phyloP scores from a whole-genome alignment of 176 grass and related monocot genomes.

The Melocanna baccifera region DNA sequence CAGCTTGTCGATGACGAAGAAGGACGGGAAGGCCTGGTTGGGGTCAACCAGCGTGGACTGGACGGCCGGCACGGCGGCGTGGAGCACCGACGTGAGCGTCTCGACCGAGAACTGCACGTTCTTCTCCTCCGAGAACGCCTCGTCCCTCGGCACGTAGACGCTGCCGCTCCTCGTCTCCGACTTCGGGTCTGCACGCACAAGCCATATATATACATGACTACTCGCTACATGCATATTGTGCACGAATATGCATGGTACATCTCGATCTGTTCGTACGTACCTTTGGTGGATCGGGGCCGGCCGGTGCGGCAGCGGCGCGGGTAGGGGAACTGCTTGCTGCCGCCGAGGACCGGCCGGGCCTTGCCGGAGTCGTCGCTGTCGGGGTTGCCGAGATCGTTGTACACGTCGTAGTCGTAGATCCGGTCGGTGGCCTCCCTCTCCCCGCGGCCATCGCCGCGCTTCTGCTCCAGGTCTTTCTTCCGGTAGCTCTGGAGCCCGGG shows the following conservation, averaged over 20 bases:
- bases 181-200: conserved; percentile 38
- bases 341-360: conserved; percentile 60
- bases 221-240: too few relatives aligned
- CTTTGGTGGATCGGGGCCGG: conserved; percentile 39
- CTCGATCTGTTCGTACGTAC: not conserved
- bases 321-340: conserved; percentile 60
- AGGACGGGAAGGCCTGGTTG: conserved; percentile 40
- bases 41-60: conserved; percentile 45
- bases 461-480: conserved; percentile 40
- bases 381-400: conserved; percentile 65
- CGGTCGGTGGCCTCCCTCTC: conserved; percentile 51
- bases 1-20: conserved; percentile 61
- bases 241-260: too few relatives aligned
- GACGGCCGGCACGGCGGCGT: conserved; percentile 43
- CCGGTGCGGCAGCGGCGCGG: conserved; percentile 79
- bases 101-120: conserved; percentile 46
- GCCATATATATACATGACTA: too few relatives aligned
- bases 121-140: conserved; percentile 80
- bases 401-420: conserved; percentile 79
- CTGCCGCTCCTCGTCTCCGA: conserved; percentile 44
- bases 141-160: conserved; percentile 74
- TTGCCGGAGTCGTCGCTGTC: conserved; percentile 23
- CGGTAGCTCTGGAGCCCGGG: conserved; percentile 48
- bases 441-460: conserved; percentile 52
- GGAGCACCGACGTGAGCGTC: conserved; percentile 45